Percentiles rank a stretch among this genome's conserved stretches.
Conservation (phyloP, 768 basidiomycete species). For the Paxillus involutus region DNA sequence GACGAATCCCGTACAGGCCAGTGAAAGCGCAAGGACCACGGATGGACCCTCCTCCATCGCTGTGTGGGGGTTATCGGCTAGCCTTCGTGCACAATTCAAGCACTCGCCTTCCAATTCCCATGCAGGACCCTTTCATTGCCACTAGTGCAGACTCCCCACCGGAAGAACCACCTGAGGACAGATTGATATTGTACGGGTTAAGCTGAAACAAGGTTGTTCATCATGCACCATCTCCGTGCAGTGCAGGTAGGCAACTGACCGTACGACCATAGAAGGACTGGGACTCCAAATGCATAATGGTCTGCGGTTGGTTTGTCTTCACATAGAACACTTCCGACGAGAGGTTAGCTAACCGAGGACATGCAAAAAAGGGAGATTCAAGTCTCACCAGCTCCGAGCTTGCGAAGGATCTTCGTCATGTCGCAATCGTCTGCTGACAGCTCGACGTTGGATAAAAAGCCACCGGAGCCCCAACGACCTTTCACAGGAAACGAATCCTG, state of each 20-base stretch:
- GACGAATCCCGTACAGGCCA: conserved; percentile 43
- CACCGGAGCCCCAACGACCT: conserved; percentile 38
- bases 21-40: conserved; percentile 37
- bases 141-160: conserved; percentile 53
- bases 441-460: conserved; percentile 30
- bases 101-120: conserved; percentile 42
- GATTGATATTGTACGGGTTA: conserved; percentile 44
- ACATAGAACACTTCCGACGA: conserved; percentile 38
- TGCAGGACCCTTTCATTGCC: conserved; percentile 43
- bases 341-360: conserved; percentile 1
- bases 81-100: conserved; percentile 4
- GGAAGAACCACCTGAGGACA: conserved; percentile 51
- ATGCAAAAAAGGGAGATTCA: not conserved
- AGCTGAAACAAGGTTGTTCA: conserved; percentile 21
- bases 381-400: conserved; percentile 41
- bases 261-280: conserved; percentile 34
- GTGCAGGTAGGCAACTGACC: conserved; percentile 3
- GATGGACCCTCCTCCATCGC: conserved; percentile 37
- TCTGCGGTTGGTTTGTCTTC: conserved; percentile 45
- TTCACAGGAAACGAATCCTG: conserved; percentile 43
- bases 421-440: conserved; percentile 23
- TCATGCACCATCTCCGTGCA: too few relatives aligned
- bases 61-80: not conserved
- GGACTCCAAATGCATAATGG: conserved; percentile 40
- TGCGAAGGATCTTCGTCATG: conserved; percentile 37